Evolutionary conservation across 768 basidiomycete species (phyloP), one percentile per base, ranked within the genome.

Genomic region (Dioszegia aurantiaca): DNA sequence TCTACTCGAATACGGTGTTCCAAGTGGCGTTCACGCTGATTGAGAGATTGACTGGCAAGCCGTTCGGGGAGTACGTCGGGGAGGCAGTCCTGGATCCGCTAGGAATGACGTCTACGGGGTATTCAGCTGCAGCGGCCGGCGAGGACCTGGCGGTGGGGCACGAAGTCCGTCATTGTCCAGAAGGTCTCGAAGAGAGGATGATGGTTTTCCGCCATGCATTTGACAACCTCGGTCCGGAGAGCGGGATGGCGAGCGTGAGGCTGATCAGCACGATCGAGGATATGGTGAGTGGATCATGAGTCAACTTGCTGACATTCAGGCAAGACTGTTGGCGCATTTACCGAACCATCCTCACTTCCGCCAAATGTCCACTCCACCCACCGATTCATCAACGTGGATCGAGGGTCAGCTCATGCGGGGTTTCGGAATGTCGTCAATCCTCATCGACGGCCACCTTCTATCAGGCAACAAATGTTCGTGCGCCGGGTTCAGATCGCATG

Each of bases 401-500:
- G 42, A 55, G 6, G 54, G 28, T 6, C 8, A 36, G 10, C n/a
- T 4, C 4, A 11, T 27, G 24, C 28, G 14, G 36, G 54, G 14
- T n/a, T 21, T 17, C 27, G 54, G 40, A 9, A 31, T 27, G 6
- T 3, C 24, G 12, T n/a, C 54, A 3, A 33, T 31, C 40, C 28
- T 17, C 9, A 11, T 55, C 17, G 37, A 31, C 16, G 54, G 27
- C 10, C 28, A 14, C 28, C 26, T 41, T 8, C 28, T 44, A 17
- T 23, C 27, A 8, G 39, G 54, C 8, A 17, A 55, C n/a, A 42
- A 9, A 9, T 40, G 54, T 6, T 21, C 54, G 2, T 41, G 19
- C 16, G 24, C 54, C 12, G 54, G 54, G 3, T 55, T 55, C 21
- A 41, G 54, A 27, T 42, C 54, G 17, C 41, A 41, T 23, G 28